Base-by-base conservation (phyloP, 495 filamentous ascomycete species). In the Aspergillus olivimuriae region DNA sequence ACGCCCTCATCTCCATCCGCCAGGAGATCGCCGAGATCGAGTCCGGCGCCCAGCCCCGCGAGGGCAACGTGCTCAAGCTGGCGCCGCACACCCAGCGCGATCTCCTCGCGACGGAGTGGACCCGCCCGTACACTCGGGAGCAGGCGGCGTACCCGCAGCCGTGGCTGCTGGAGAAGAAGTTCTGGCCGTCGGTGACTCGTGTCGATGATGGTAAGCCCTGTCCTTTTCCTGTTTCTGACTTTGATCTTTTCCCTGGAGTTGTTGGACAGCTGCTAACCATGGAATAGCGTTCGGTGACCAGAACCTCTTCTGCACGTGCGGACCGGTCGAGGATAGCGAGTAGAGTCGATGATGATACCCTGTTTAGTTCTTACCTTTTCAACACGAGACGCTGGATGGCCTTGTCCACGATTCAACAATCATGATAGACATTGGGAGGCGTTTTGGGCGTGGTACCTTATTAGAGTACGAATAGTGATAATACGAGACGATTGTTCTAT, bases 291-390 rank as follows among this genome's bases (percentile, higher is more conserved):
- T 86, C 51, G 90, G 90, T 49, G 91, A 95, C 62, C 76, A 85
- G 54, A 94, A 97, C 70, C 78, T 95, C 44, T 94, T 96, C 74
- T 95, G 89, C 66, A 94, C 89, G 10, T 98, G 92, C 62, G 82
- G 84, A 20, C 91, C 94, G 0, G 88, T 95, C 32, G 68, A 72
- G 44, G 68, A 72, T 42, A 56, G 48, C 31, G 63, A 61, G 41
- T 70, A 67, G 58, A 60, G n/a, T n/a, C n/a, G n/a, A n/a, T n/a
- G 57, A 61, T 63, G 66, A 70, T 70, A 70, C 66, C 66, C 66
- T 57, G 59, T 54, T 49, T 57, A 55, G 33, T 47, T 32, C 23
- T 41, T 38, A n/a, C n/a, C 34, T 39, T 37, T 53, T 53, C 47
- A 52, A 50, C 45, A 50, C 36, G n/a, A n/a, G n/a, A n/a, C n/a